phyloP scores from a whole-genome alignment of 2,329 filamentous ascomycete genomes.

The Ophiostoma sp. region DNA sequence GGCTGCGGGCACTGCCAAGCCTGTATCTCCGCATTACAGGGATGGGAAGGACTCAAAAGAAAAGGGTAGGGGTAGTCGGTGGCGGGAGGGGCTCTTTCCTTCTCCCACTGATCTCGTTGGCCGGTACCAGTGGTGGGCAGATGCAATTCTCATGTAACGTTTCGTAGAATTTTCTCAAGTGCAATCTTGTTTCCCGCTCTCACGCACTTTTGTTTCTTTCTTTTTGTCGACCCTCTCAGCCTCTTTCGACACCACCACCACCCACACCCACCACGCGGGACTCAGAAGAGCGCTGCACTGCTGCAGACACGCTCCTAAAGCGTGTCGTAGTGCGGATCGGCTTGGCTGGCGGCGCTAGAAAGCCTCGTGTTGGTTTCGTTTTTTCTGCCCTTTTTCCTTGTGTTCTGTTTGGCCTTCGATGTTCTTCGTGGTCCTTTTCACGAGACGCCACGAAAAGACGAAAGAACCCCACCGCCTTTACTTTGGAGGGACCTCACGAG shows the following conservation, averaged over 20 bases:
- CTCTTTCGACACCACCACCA: neutral
- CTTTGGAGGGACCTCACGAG: neutral
- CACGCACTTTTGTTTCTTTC: neutral
- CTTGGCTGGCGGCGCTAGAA: neutral
- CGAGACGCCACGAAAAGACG: neutral
- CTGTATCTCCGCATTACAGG: slow-evolving; percentile 13
- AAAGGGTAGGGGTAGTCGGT: slow-evolving; percentile 10
- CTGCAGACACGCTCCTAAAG: neutral
- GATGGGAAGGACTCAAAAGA: neutral
- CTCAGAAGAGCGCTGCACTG: neutral
- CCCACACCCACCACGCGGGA: neutral
- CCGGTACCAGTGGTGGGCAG: neutral
- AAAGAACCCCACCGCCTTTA: neutral
- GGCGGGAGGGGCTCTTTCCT: slow-evolving; percentile 11
- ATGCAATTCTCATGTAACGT: slow-evolving; percentile 29
- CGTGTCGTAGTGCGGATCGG: neutral
- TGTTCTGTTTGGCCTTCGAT: neutral
- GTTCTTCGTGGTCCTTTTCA: neutral
- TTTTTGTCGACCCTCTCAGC: neutral
- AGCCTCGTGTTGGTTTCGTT: neutral
- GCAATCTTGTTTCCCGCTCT: neutral
- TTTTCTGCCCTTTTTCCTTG: neutral
- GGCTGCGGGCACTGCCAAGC: neutral
- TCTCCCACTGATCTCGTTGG: slow-evolving; percentile 1
- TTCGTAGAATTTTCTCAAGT: slow-evolving; percentile 22